Evolutionary conservation across 805 yeast genomes (phyloP).

Genomic region (Ogataea naganishii): DNA sequence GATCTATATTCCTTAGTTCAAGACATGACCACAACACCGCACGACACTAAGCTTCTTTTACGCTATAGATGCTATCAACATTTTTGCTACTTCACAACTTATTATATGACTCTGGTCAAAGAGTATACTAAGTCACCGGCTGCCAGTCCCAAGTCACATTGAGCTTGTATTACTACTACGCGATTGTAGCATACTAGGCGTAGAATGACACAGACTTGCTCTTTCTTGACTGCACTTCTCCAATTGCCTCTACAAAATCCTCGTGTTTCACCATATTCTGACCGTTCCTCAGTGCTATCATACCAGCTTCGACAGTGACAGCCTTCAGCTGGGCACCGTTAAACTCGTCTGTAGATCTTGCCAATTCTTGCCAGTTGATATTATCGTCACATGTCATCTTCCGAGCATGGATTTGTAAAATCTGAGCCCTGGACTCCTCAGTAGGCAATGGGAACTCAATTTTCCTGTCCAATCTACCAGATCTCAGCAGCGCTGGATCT

Average conservation of each 20-base stretch:
- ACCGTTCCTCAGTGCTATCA: slow-evolving; percentile 96
- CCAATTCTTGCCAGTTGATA: slow-evolving; percentile 96
- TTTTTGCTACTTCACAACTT: too few relatives aligned
- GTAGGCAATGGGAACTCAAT: slow-evolving; percentile 97
- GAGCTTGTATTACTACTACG: too few relatives aligned
- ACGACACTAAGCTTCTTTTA: too few relatives aligned
- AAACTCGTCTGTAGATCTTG: slow-evolving; percentile 96
- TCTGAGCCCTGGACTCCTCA: slow-evolving; percentile 96
- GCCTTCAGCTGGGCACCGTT: slow-evolving; percentile 99
- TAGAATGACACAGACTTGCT: slow-evolving; percentile 91
- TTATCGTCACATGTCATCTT: slow-evolving; percentile 89
- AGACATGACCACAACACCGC: too few relatives aligned
- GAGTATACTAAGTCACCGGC: too few relatives aligned
- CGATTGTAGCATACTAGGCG: too few relatives aligned
- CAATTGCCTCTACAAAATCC: slow-evolving; percentile 95
- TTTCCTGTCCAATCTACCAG: slow-evolving; percentile 96
- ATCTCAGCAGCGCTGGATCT: slow-evolving; percentile 96
- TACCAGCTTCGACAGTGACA: slow-evolving; percentile 98
- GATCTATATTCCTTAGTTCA: too few relatives aligned
- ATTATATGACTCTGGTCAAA: too few relatives aligned
- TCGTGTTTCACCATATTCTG: slow-evolving; percentile 89
- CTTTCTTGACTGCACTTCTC: slow-evolving; percentile 98
- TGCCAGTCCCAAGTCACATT: too few relatives aligned
- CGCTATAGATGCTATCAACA: too few relatives aligned
- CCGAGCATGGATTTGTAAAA: slow-evolving; percentile 93